Evolutionary conservation across 2,329 filamentous ascomycete species (phyloP).

Genomic region (Xylariaceae sp.): DNA sequence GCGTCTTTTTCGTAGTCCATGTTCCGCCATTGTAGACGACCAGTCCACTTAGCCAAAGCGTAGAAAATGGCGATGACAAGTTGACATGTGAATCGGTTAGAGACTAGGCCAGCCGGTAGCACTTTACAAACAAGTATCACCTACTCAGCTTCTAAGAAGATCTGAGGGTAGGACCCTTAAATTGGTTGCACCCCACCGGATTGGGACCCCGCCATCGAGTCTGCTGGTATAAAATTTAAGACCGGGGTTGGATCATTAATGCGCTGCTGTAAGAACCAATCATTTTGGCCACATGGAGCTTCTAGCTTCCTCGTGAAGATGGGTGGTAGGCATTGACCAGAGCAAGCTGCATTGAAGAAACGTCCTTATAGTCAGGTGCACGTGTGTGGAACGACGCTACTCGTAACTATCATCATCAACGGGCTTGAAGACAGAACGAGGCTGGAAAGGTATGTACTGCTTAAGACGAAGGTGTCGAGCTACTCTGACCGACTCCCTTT

Average conservation of each 20-base stretch:
- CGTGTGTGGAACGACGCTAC: neutral
- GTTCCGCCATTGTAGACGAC: neutral
- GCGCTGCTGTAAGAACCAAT: slow-evolving; percentile 37
- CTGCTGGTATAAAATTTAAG: slow-evolving; percentile 3
- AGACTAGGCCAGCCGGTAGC: neutral
- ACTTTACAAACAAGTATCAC: neutral
- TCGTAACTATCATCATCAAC: neutral
- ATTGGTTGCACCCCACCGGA: slow-evolving; percentile 6
- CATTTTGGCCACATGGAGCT: slow-evolving; percentile 40
- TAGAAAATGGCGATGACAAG: neutral
- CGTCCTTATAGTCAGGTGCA: slow-evolving; percentile 3
- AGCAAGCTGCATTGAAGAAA: neutral
- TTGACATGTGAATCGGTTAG: neutral
- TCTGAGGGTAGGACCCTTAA: neutral
- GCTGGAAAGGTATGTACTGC: too few relatives aligned
- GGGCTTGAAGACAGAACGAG: neutral
- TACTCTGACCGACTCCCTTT: neutral
- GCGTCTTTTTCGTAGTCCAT: neutral
- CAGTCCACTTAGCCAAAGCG: slow-evolving; percentile 10
- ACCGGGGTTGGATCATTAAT: slow-evolving; percentile 1
- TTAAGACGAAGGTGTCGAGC: neutral
- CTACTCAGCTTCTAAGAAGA: too few relatives aligned
- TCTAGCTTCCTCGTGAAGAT: slow-evolving; percentile 17
- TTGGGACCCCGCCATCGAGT: slow-evolving; percentile 10
- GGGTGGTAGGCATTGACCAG: slow-evolving; percentile 17